Evolutionary conservation across 441 rosid species (phyloP).

Genomic region (Pelargonium australe): DNA sequence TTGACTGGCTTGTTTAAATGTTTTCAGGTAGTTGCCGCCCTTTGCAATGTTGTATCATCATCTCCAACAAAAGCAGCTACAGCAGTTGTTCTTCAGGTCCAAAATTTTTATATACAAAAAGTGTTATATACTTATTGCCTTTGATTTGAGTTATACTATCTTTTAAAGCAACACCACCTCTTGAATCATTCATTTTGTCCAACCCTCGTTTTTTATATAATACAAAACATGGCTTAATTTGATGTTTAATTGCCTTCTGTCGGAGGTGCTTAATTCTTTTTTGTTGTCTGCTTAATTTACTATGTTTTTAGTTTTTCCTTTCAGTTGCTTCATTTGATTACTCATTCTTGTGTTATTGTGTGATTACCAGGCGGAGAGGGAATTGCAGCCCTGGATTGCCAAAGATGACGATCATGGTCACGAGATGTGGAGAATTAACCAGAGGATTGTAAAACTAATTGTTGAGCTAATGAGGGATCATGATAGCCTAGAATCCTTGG

Average conservation of each 20-base stretch:
- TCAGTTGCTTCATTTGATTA: constrained; percentile 17
- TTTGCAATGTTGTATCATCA: constrained; percentile 92
- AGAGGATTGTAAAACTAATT: constrained; percentile 77
- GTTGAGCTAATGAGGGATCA: constrained; percentile 96
- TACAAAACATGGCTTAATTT: neutral
- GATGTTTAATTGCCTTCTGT: constrained; percentile 12
- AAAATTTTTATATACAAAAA: constrained; percentile 22
- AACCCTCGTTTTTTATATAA: too few relatives aligned
- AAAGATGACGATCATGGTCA: constrained; percentile 93
- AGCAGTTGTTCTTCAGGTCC: constrained; percentile 95
- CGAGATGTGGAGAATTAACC: constrained; percentile 94
- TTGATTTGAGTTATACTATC: constrained; percentile 9
- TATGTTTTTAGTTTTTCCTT: neutral
- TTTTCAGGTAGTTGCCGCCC: constrained; percentile 82
- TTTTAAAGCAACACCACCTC: constrained; percentile 17
- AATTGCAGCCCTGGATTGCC: constrained; percentile 97
- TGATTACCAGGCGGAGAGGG: constrained; percentile 81
- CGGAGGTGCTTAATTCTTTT: constrained; percentile 13
- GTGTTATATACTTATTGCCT: neutral
- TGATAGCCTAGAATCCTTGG: constrained; percentile 73
- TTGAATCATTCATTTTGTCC: neutral
- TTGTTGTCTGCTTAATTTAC: neutral
- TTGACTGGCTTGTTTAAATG: constrained; percentile 19
- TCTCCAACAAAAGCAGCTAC: constrained; percentile 90
- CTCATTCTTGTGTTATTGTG: constrained; percentile 9